Conservation (phyloP, 257 asterid genomes). For the Capsicum chinense region DNA sequence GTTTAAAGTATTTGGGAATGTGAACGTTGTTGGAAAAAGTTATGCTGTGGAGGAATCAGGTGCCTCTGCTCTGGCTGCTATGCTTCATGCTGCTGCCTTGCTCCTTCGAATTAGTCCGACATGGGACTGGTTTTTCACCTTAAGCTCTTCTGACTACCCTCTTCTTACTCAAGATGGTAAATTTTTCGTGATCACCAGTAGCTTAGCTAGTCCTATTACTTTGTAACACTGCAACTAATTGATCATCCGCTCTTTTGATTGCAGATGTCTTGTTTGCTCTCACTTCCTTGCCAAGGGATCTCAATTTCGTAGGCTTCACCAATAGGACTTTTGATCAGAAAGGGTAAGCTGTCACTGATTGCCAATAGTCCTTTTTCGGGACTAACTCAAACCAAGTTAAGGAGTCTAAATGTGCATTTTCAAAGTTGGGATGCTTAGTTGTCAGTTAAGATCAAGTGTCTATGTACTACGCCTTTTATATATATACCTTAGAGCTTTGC, state of each 20-base stretch:
- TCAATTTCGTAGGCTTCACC: conserved; percentile 49
- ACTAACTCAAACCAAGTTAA: too few species aligned
- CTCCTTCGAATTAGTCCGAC: conserved; percentile 43
- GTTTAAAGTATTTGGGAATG: conserved; percentile 56
- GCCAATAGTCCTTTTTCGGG: too few species aligned
- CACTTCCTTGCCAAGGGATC: conserved; percentile 54
- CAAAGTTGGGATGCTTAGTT: too few species aligned
- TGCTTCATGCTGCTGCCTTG: conserved; percentile 65
- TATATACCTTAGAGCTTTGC: too few species aligned
- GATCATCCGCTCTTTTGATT: not conserved
- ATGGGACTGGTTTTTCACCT: conserved; percentile 67
- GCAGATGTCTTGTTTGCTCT: conserved; percentile 67
- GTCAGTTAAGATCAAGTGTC: too few species aligned
- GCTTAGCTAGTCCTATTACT: too few species aligned
- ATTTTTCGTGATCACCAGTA: not conserved
- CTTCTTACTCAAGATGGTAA: conserved; percentile 62
- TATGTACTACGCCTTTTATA: too few species aligned
- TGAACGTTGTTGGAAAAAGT: conserved; percentile 51
- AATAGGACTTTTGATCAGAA: conserved; percentile 33
- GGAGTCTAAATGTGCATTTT: too few species aligned
- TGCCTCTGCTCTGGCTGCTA: conserved; percentile 58
- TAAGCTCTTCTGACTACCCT: conserved; percentile 61
- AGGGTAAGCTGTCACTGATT: conserved; percentile 36
- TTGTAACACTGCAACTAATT: not conserved
- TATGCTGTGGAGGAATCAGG: conserved; percentile 47